These are phyloP conservation scores for Vaucheria bursata DNA, from an alignment of 352 stramenopile species.

Conservation along the genomic window DNA sequence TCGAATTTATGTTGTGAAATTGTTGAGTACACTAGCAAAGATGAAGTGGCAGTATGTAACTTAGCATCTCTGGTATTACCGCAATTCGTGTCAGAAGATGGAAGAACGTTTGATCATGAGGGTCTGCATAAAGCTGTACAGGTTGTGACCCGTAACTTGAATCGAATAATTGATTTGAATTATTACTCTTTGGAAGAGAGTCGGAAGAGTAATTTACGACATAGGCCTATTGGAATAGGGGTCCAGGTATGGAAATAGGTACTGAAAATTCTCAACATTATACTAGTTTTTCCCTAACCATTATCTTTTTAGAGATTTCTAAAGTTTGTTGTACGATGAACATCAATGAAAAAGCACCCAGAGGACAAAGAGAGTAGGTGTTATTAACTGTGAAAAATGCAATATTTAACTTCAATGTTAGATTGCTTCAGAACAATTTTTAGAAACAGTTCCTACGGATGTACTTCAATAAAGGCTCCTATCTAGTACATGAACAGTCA, in stretches of 20 bases:
- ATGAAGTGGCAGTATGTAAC: constrained; percentile 94
- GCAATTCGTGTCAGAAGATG: constrained; percentile 55
- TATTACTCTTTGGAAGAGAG: constrained; percentile 79
- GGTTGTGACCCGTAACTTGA: constrained; percentile 84
- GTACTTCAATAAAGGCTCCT: too few species aligned
- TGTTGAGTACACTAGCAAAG: constrained; percentile 86
- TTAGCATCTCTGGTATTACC: constrained; percentile 76
- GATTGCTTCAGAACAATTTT: too few species aligned
- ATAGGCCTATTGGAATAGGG: constrained; percentile 91
- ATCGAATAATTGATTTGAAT: constrained; percentile 94
- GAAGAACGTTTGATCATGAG: not conserved
- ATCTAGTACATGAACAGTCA: too few species aligned
- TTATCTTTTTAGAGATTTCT: too few species aligned
- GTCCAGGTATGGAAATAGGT: constrained; percentile 87
- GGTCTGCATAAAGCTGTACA: constrained; percentile 10
- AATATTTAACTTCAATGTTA: too few species aligned
- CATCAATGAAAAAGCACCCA: too few species aligned
- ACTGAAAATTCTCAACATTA: constrained; percentile 55
- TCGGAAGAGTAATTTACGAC: constrained; percentile 76
- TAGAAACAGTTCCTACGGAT: too few species aligned
- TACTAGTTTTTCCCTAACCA: too few species aligned
- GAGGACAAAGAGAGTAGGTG: too few species aligned
- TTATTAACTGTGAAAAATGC: too few species aligned
- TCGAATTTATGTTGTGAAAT: constrained; percentile 94
- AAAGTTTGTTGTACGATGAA: too few species aligned